Evolutionary conservation across 176 grass and related monocot genomes (phyloP), one percentile per base, ranked within the genome.

Genomic region (Carex scoparia): DNA sequence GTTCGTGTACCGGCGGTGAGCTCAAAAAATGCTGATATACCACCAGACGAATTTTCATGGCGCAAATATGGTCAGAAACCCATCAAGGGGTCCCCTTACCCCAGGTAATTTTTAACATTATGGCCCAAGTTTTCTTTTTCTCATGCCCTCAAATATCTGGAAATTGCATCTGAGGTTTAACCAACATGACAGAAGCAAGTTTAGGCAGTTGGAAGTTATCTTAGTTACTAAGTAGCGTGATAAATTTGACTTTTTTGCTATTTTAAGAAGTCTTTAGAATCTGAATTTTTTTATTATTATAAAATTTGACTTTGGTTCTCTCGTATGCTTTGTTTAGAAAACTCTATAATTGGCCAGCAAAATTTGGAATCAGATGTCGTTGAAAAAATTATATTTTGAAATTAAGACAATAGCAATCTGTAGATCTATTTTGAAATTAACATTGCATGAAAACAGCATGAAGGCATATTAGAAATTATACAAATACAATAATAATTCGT

Each of bases 1-100:
- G 74, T 90, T 64, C 88, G 86, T 27, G 86, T 93, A 87, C 88
- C 86, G 80, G 91, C 91, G 80, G 86, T 93, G 69, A 93, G 91
- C 80, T 88, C 91, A 56, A 88, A 68, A 76, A 85, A 84, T 65
- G 89, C 89, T 27, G 89, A 93, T 85, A 89, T 93, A 18, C 89
- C 89, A 38, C 48, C 91, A 28, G 91, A 90, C 84, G 87, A 90
- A 51, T 87, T 86, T 69, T 93, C 91, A 1, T 86, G 85, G 85
- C 85, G 85, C 12, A 86, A 86, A 40, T 86, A 86, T 32, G 85
- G 85, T 65, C 85, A 86, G 74, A 86, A 86, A 14, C 85, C 85
- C 11, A 86, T 86, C 76, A 86, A 86, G 61, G 85, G 82, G 19
- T 92, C 91, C 32, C 91, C 87, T 18, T 92, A 87, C 56, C 91